Evolutionary conservation across 202 grass and related monocot species (phyloP).

Genomic region (Cymbopogon flexuosus): DNA sequence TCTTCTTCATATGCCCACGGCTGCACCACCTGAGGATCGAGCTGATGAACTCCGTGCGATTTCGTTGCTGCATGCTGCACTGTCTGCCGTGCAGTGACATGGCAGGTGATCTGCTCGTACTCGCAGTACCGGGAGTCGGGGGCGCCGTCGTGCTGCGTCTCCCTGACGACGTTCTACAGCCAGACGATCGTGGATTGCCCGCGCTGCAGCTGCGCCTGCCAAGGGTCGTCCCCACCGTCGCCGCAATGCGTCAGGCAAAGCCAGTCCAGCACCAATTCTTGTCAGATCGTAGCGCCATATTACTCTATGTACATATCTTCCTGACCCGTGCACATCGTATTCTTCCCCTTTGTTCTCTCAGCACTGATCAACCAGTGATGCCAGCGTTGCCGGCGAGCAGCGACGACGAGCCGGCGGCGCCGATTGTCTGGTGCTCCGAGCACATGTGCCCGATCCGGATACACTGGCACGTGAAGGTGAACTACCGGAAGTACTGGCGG

Average conservation of each 20-base stretch:
- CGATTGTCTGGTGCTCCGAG: slow-evolving; percentile 39
- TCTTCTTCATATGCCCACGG: not conserved
- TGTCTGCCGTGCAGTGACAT: slow-evolving; percentile 48
- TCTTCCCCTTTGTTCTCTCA: not conserved
- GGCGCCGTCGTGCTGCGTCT: slow-evolving; percentile 57
- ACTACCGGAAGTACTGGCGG: slow-evolving; percentile 64
- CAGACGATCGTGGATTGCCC: slow-evolving; percentile 54
- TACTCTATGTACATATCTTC: no score
- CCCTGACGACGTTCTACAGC: slow-evolving; percentile 63
- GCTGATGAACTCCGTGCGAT: not conserved
- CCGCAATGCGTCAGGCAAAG: slow-evolving; percentile 41
- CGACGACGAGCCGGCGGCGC: not conserved
- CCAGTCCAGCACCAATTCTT: not conserved
- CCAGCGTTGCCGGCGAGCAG: not conserved
- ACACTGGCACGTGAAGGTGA: slow-evolving; percentile 79
- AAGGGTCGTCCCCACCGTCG: not conserved
- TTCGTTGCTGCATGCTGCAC: not conserved
- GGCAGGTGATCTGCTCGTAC: slow-evolving; percentile 61
- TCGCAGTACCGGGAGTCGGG: slow-evolving; percentile 58
- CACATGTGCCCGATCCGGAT: slow-evolving; percentile 75
- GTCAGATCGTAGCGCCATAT: no score
- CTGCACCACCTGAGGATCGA: not conserved
- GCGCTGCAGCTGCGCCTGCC: slow-evolving; percentile 51
- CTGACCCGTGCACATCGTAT: not conserved
- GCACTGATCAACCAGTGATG: not conserved